These are phyloP conservation scores for Cytidiella melzeri DNA, from an alignment of 768 basidiomycete genomes.

Conservation along the genomic window DNA sequence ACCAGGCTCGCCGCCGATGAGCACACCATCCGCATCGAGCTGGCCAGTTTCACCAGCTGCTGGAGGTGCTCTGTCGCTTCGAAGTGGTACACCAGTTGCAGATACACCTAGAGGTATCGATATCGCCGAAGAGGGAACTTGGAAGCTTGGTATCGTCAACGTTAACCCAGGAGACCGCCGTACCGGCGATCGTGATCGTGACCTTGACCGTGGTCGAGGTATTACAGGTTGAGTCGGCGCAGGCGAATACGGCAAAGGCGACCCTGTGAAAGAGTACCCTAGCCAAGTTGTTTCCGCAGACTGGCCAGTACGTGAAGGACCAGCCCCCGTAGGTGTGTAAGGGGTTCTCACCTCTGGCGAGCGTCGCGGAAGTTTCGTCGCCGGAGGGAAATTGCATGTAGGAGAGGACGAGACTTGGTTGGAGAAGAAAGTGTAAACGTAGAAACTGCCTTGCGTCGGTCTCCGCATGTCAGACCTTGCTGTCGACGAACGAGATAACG, in stretches of 20 bases:
- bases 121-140: not conserved
- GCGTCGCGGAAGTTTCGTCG: not conserved
- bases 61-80: slow-evolving; percentile 2
- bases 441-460: slow-evolving; percentile 12
- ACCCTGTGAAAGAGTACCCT: not conserved
- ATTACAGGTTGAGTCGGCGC: not conserved
- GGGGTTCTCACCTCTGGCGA: not conserved
- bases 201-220: not conserved
- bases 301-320: not conserved
- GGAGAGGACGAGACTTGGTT: slow-evolving; percentile 20
- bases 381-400: not conserved
- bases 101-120: not conserved
- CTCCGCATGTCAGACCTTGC: not conserved
- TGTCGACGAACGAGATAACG: not conserved
- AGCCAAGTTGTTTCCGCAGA: not conserved
- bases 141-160: not conserved
- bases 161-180: not conserved
- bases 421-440: slow-evolving; percentile 35
- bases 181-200: not conserved
- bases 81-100: not conserved
- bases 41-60: not conserved
- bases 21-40: slow-evolving; percentile 41
- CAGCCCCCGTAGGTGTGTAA: not conserved
- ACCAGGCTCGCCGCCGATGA: too few relatives aligned
- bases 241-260: slow-evolving; percentile 5